Evolutionary conservation across 192 early-diverging fungal species (phyloP), one percentile per base, ranked within the genome.

Genomic region (Podila clonocystis): DNA sequence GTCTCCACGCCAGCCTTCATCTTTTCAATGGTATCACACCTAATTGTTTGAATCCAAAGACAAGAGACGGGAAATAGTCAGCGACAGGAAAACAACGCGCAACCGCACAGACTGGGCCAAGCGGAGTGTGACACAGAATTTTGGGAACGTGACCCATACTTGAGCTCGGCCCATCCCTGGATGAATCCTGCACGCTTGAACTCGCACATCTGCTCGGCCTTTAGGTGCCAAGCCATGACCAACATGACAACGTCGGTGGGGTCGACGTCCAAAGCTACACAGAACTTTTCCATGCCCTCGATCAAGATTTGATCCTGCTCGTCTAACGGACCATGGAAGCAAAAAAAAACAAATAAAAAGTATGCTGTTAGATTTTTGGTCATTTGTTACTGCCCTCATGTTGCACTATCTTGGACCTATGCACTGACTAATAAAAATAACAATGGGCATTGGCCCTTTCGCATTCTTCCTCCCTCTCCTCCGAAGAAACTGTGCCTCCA

Each of bases 171-270:
- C 90, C 93, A 95, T 7, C 93, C 95, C 11, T 94, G 84, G 22
- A 92, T 65, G 87, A 93, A 95, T n/a, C 86, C 92, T 13, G 85
- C 57, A 26, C 89, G 82, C 24, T 84, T 88, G 68, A 95, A 95
- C 69, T 94, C 92, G 67, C 91, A 89, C 92, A 94, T 94, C 28
- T 79, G 82, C 66, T 92, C 85, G 28, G 90, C 87, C 49, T 88
- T 85, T 9, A 96, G 70, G 65, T 95, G 88, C 74, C 84, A 90
- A 12, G 94, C 89, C 26, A 95, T 70, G 24, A 94, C 88, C 4
- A 95, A 73, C 67, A 92, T 90, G 31, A 93, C 93, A 41, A 91
- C 85, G 57, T 94, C 89, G 24, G 87, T 87, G 13, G 94, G 94
- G 63, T 92, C 93, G 50, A 96, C 88, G 20, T 84, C 86, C 55